Evolutionary conservation across 2,329 filamentous ascomycete genomes (phyloP).

Genomic region (Aspergillus melleus): DNA sequence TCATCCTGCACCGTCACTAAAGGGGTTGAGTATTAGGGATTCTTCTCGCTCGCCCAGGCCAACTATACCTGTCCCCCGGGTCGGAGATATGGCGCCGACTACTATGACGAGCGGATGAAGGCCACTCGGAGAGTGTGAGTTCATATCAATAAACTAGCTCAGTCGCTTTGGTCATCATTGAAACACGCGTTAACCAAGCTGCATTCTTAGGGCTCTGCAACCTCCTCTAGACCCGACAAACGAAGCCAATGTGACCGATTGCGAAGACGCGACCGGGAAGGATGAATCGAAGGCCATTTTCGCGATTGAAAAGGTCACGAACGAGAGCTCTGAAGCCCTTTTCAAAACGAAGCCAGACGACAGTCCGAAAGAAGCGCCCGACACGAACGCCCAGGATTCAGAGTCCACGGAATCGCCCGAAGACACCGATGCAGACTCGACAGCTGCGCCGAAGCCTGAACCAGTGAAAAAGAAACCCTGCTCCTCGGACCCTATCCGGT

Average conservation of each 20-base stretch:
- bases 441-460: constrained; percentile 6
- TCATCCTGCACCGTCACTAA: background rate
- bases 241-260: background rate
- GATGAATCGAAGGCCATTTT: constrained; percentile 10
- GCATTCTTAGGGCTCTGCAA: constrained; percentile 14
- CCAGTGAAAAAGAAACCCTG: constrained; percentile 27
- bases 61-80: constrained; percentile 49
- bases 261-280: background rate
- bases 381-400: background rate
- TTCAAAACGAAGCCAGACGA: constrained; percentile 3
- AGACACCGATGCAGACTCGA: constrained; percentile 2
- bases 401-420: constrained; percentile 3
- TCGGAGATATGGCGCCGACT: constrained; percentile 49
- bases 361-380: background rate
- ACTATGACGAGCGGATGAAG: constrained; percentile 54
- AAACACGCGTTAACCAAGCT: constrained; percentile 1
- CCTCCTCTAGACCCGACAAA: background rate
- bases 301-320: constrained; percentile 7
- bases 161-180: background rate
- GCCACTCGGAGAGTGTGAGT: constrained; percentile 43
- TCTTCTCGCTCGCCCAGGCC: constrained; percentile 49
- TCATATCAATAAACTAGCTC: background rate
- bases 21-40: constrained; percentile 37
- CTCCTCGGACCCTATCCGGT: constrained; percentile 45
- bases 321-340: constrained; percentile 3